Evolutionary conservation across 768 basidiomycete species (phyloP).

Genomic region (Mycena polygramma): DNA sequence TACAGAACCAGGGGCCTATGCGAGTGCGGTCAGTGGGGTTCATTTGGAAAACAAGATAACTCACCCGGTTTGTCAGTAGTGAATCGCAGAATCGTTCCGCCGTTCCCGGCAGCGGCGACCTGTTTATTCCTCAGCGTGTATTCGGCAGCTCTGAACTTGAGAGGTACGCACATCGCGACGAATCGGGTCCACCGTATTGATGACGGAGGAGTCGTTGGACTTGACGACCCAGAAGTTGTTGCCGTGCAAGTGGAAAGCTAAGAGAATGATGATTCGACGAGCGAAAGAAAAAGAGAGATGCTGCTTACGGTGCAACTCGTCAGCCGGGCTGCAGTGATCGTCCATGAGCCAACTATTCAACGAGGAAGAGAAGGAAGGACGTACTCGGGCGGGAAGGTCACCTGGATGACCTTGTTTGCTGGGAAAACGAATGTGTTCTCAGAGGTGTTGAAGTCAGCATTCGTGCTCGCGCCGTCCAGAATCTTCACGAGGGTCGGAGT

Average conservation of each 20-base stretch:
- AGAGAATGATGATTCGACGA: neutral
- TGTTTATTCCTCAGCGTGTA: neutral
- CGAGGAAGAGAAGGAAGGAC: neutral
- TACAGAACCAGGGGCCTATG: constrained; percentile 45
- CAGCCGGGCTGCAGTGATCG: constrained; percentile 37
- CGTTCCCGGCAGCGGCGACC: constrained; percentile 37
- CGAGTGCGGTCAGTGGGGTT: neutral
- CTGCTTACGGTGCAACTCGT: constrained; percentile 46
- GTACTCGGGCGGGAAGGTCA: constrained; percentile 49
- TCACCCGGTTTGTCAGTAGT: constrained; percentile 66
- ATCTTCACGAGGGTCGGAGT: constrained; percentile 47
- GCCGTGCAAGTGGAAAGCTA: constrained; percentile 49
- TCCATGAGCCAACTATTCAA: neutral
- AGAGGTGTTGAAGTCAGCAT: constrained; percentile 46
- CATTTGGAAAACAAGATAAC: neutral
- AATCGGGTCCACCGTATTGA: constrained; percentile 65
- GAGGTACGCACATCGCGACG: constrained; percentile 39
- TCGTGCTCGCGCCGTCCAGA: constrained; percentile 47
- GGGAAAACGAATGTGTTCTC: constrained; percentile 58
- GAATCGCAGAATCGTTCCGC: constrained; percentile 60
- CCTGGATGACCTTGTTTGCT: constrained; percentile 52
- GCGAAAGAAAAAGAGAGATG: too few relatives aligned
- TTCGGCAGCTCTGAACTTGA: neutral
- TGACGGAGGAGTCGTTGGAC: constrained; percentile 45
- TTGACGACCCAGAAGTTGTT: constrained; percentile 54